Percentiles rank a stretch among this genome's conserved stretches.
Evolutionary conservation across 2,329 filamentous ascomycete species (phyloP).

Genomic region (Lachnellula willkommii): DNA sequence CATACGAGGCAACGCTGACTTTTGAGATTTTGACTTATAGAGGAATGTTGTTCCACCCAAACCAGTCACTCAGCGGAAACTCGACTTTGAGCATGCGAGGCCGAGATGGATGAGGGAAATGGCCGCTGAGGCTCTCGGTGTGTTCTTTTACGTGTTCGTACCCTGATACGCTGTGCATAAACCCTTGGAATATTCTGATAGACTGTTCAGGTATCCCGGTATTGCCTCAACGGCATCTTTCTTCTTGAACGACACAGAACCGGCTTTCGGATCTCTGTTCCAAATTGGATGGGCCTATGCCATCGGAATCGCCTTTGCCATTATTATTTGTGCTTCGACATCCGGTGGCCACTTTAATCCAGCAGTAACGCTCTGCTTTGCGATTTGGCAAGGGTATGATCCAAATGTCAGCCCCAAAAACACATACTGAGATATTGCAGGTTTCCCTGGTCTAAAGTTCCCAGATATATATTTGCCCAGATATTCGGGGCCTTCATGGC

Average conservation of each 20-base stretch:
- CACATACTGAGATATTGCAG: slow-evolving; percentile 3
- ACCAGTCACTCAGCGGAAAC: slow-evolving; percentile 47
- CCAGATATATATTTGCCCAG: slow-evolving; percentile 51
- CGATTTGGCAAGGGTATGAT: slow-evolving; percentile 45
- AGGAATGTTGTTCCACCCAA: slow-evolving; percentile 40
- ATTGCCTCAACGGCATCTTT: slow-evolving; percentile 49
- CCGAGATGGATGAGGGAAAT: slow-evolving; percentile 51
- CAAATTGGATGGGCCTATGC: slow-evolving; percentile 52
- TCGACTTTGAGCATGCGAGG: slow-evolving; percentile 49
- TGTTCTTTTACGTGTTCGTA: slow-evolving; percentile 49
- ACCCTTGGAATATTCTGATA: background rate
- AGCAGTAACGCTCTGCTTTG: slow-evolving; percentile 42
- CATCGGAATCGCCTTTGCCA: slow-evolving; percentile 53
- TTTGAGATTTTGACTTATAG: background rate
- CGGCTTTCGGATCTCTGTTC: slow-evolving; percentile 47
- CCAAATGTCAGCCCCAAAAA: background rate
- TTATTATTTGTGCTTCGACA: slow-evolving; percentile 50
- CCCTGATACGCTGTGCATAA: too few species aligned
- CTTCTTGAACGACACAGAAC: slow-evolving; percentile 40
- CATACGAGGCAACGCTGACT: background rate
- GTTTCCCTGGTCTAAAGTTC: slow-evolving; percentile 54
- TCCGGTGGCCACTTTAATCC: slow-evolving; percentile 54
- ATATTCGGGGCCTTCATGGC: slow-evolving; percentile 53
- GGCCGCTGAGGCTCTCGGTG: slow-evolving; percentile 50
- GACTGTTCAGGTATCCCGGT: slow-evolving; percentile 37